Evolutionary conservation across 2,329 filamentous ascomycete species (phyloP).

Genomic region (Daldinia sp.): DNA sequence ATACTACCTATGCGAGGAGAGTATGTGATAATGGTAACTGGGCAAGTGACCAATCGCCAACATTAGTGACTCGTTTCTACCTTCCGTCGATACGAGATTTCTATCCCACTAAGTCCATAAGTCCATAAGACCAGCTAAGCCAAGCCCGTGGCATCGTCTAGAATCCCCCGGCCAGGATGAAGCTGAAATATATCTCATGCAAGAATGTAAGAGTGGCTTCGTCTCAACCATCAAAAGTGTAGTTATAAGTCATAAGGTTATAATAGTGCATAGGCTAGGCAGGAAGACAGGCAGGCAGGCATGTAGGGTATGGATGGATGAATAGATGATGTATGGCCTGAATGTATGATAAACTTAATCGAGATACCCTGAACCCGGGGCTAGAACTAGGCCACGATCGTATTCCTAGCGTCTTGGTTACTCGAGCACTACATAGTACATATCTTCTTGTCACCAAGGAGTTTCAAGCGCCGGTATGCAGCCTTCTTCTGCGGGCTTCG

Average conservation of each 20-base stretch:
- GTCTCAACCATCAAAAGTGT: conserved; percentile 1
- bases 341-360: conserved; percentile 10
- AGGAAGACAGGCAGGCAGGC: no score
- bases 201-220: neutral
- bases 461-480: neutral
- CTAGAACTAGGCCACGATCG: conserved; percentile 12
- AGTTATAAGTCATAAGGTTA: conserved; percentile 2
- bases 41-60: conserved; percentile 6
- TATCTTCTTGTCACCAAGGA: conserved; percentile 7
- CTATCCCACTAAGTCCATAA: conserved; percentile 9
- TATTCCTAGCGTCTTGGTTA: conserved; percentile 24
- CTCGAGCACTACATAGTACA: conserved; percentile 15
- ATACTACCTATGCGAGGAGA: conserved; percentile 24
- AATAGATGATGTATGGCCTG: conserved; percentile 1
- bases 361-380: conserved; percentile 22
- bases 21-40: conserved; percentile 11
- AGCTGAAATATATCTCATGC: conserved; percentile 6
- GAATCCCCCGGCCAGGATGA: neutral
- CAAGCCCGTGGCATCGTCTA: conserved; percentile 7
- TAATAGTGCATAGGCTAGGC: no score
- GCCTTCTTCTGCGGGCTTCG: conserved; percentile 18
- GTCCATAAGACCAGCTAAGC: no score
- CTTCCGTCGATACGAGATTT: neutral
- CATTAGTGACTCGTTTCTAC: conserved; percentile 53
- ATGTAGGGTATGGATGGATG: no score